phyloP scores from a whole-genome alignment of 1,139 yeast species.

The Yamadazyma dendronema region DNA sequence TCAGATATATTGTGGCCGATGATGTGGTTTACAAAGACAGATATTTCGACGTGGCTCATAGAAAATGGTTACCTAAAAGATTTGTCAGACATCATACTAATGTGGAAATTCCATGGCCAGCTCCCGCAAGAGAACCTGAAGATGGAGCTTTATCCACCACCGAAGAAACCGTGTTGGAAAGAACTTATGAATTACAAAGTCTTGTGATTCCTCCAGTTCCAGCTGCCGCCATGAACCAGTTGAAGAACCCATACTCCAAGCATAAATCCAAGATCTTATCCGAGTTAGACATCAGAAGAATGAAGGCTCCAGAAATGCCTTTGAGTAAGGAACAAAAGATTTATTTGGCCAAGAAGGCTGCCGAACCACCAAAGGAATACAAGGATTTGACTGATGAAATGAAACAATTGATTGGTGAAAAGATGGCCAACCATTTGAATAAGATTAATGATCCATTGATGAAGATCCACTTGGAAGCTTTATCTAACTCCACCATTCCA shows the following conservation, averaged over 20 bases:
- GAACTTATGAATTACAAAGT: constrained; percentile 73
- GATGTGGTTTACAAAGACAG: constrained; percentile 62
- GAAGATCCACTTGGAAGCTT: constrained; percentile 40
- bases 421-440: constrained; percentile 56
- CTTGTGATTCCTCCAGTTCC: constrained; percentile 72
- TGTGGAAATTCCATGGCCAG: constrained; percentile 87
- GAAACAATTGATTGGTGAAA: constrained; percentile 66
- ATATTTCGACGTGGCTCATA: constrained; percentile 74
- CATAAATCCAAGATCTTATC: constrained; percentile 57
- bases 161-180: constrained; percentile 61
- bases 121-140: constrained; percentile 59
- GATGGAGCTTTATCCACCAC: constrained; percentile 61
- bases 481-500: constrained; percentile 29
- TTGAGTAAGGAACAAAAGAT: constrained; percentile 61
- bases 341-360: constrained; percentile 52
- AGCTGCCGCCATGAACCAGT: constrained; percentile 56
- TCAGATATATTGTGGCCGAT: constrained; percentile 71
- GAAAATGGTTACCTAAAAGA: constrained; percentile 74
- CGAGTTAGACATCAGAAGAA: constrained; percentile 58
- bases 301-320: constrained; percentile 79
- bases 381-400: constrained; percentile 64
- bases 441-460: constrained; percentile 38
- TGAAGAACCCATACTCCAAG: constrained; percentile 70
- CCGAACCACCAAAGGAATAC: constrained; percentile 26
- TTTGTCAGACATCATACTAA: constrained; percentile 66